phyloP scores from a whole-genome alignment of 2,329 filamentous ascomycete genomes.

The Apiospora phragmitis region DNA sequence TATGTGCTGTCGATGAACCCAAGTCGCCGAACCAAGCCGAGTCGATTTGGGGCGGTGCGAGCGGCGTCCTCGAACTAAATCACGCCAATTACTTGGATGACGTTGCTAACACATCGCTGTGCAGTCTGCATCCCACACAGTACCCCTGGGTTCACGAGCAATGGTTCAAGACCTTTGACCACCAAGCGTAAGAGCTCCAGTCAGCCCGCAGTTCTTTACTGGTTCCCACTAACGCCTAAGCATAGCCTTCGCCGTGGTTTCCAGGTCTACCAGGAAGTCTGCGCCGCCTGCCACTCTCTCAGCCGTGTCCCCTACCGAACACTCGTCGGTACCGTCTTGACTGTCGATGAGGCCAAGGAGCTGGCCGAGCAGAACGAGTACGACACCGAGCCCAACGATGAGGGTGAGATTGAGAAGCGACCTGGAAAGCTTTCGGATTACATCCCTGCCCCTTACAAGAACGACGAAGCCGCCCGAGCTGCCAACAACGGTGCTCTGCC shows the following conservation, averaged over 20 bases:
- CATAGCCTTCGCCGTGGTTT: conserved; percentile 93
- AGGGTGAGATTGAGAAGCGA: conserved; percentile 98
- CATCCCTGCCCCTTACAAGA: conserved; percentile 93
- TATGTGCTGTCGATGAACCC: conserved; percentile 56
- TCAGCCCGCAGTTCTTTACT: conserved; percentile 5
- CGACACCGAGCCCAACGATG: conserved; percentile 94
- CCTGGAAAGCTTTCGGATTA: conserved; percentile 99
- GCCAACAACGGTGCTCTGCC: conserved; percentile 98
- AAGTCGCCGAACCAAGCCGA: neutral
- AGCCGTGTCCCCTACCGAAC: conserved; percentile 90
- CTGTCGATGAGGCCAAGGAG: conserved; percentile 96
- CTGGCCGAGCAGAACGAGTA: conserved; percentile 98
- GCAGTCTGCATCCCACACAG: conserved; percentile 85
- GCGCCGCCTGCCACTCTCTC: conserved; percentile 95
- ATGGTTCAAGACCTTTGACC: conserved; percentile 94
- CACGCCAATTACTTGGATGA: neutral
- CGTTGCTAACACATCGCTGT: neutral
- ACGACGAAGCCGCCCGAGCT: conserved; percentile 96
- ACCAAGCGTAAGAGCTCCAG: conserved; percentile 75
- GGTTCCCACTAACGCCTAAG: neutral
- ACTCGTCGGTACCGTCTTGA: conserved; percentile 88
- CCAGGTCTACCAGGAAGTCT: conserved; percentile 99
- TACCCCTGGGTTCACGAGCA: conserved; percentile 97
- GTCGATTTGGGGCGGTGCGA: neutral
- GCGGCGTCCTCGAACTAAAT: neutral